phyloP scores from a whole-genome alignment of 2,329 filamentous ascomycete species.

The Exophiala sp. region DNA sequence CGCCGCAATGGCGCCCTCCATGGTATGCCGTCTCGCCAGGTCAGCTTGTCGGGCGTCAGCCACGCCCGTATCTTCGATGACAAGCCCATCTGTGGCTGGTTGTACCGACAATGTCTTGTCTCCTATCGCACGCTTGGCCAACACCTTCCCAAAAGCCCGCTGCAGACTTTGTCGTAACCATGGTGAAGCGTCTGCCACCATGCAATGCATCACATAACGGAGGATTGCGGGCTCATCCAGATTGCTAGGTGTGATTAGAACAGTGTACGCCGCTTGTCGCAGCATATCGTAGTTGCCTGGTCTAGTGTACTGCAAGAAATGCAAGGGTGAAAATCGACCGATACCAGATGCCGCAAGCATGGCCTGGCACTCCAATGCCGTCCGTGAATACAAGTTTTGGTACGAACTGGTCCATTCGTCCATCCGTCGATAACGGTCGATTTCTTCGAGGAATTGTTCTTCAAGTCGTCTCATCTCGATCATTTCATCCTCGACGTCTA shows the following conservation, averaged over 20 bases:
- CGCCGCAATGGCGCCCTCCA: constrained; percentile 57
- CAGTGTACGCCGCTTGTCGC: constrained; percentile 57
- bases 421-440: constrained; percentile 61
- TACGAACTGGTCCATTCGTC: constrained; percentile 66
- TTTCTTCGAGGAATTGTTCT: constrained; percentile 56
- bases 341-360: constrained; percentile 54
- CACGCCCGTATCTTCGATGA: constrained; percentile 55
- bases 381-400: constrained; percentile 61
- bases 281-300: constrained; percentile 59
- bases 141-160: constrained; percentile 51
- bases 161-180: constrained; percentile 55
- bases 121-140: constrained; percentile 60
- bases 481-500: constrained; percentile 46
- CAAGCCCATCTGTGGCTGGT: constrained; percentile 42
- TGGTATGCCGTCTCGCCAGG: constrained; percentile 52
- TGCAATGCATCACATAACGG: constrained; percentile 55
- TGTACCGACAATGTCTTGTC: constrained; percentile 52
- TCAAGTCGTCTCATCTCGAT: constrained; percentile 55
- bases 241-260: constrained; percentile 55
- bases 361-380: constrained; percentile 58
- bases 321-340: constrained; percentile 51
- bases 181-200: constrained; percentile 56
- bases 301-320: constrained; percentile 61
- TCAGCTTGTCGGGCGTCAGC: constrained; percentile 52
- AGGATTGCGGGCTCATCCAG: constrained; percentile 51